Conservation (phyloP, 257 asterid genomes). For the Penstemon davidsonii region DNA sequence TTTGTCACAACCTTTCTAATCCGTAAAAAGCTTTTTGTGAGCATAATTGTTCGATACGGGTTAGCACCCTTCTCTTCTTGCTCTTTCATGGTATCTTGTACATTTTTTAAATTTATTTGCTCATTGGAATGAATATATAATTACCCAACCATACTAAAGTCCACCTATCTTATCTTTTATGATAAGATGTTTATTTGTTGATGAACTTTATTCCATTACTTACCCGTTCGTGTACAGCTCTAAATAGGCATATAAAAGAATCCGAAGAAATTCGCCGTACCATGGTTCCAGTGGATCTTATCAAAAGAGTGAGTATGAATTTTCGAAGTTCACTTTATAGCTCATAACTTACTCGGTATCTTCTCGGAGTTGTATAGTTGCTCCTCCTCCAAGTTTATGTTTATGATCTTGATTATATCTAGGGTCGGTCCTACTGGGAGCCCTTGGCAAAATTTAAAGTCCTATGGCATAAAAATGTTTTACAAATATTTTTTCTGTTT, state of each 20-base stretch:
- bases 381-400: conserved; percentile 3
- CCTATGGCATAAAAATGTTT: neutral
- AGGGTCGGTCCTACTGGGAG: neutral
- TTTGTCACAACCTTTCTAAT: no score
- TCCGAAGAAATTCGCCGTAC: conserved; percentile 75
- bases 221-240: conserved; percentile 45
- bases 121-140: conserved; percentile 6
- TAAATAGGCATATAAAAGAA: conserved; percentile 57
- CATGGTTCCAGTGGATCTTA: conserved; percentile 80
- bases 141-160: neutral
- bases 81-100: neutral
- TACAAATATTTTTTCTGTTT: neutral
- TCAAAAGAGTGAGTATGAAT: conserved; percentile 62
- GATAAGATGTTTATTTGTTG: conserved; percentile 12
- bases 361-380: neutral
- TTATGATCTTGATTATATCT: neutral
- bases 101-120: neutral
- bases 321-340: neutral
- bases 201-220: neutral
- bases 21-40: no score
- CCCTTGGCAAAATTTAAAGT: neutral
- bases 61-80: neutral
- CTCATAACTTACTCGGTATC: neutral
- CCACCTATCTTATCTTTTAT: neutral
- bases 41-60: no score